Evolutionary conservation across 2,329 filamentous ascomycete species (phyloP), one percentile per base, ranked within the genome.

Genomic region (Phialemoniopsis sp.): DNA sequence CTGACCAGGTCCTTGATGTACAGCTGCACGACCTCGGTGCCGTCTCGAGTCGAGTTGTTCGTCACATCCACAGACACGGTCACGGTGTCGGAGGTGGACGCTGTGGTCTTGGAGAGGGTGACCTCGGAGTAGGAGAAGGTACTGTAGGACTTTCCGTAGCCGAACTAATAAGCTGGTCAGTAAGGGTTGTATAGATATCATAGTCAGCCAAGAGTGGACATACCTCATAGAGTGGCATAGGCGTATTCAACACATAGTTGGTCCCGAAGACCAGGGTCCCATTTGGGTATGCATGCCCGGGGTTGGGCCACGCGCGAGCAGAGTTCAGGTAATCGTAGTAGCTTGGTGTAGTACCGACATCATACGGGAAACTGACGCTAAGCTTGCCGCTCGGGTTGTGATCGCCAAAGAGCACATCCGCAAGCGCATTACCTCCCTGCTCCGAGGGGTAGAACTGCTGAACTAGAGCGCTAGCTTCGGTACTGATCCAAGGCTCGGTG

Each of bases 361-460:
- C 77, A 42, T 77, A 72, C 1, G 84, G 84, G 54, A 88, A 81
- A 10, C 76, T 78, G 28, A 87, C 80, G 2, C 75, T 72, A 12
- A 86, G 70, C 55, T 78, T 82, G 30, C 82, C 82, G 2, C 75
- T 80, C 0, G 82, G 82, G 56, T 82, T 85, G 38, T 76, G 72
- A 39, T 77, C 66, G 18, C 82, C 82, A 49, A 79, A 82, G 2
- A 86, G 66, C 21, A 86, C 67, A 45, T 85, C 79, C 0, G 82
- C 82, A 2, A 86, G 68, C 2, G 81, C 82, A 42, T 80, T 65
- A 0, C 82, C 82, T 17, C 81, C 82, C 61, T 86, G 67, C 50
- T 87, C 82, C 0, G 79, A 82, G 7, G 82, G 81, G 50, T 88
- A 89, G 61, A 88, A 88, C 57, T 87, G 83, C 54, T 88, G 84